Base-by-base conservation (phyloP, 1,284 basidiomycete species). In the Boletus nobilissimus region DNA sequence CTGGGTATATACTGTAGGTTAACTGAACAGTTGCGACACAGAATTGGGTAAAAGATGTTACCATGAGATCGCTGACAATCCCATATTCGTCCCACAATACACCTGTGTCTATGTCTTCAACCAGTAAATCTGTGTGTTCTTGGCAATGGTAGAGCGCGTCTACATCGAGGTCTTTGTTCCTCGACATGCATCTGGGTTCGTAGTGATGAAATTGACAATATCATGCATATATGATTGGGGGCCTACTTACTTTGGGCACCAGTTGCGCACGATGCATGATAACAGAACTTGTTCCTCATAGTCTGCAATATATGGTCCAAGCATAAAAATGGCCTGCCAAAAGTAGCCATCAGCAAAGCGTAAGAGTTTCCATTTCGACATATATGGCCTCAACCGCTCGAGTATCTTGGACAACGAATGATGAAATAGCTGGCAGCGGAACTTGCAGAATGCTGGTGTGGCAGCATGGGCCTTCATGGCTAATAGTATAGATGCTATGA, bases 231-330 rank as follows among this genome's bases (percentile, higher is more conserved):
- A n/a, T n/a, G n/a, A n/a, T n/a, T n/a, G n/a, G n/a, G n/a, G n/a
- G n/a, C n/a, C n/a, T n/a, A 3, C 66, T 26, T 39, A 82, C 76
- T 70, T 75, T 22, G 77, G 46, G 60, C 82, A 84, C 83, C 83
- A 84, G 11, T 72, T 74, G 7, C 73, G 64, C 6, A 83, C 78
- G 26, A 81, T 80, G 39, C 80, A 76, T 5, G 82, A 68, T 9
- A 81, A 39, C 0, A 79, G 32, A 3, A 72, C 79, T 63, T 83
- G 83, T 64, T 84, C 82, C 10, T 79, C 76, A n/a, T 84, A 84
- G 40, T 84, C 80, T 2, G 79, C 81, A n/a, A 84, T 84, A 22
- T 82, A 82, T 0, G 81, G 78, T 1, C 80, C 80, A n/a, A 84
- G 39, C 0, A 65, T 36, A 38, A 74, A 82, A 0, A 84, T 70